These are phyloP conservation scores for Aspergillus tanneri DNA, from an alignment of 2,329 filamentous ascomycete genomes.

Conservation along the genomic window DNA sequence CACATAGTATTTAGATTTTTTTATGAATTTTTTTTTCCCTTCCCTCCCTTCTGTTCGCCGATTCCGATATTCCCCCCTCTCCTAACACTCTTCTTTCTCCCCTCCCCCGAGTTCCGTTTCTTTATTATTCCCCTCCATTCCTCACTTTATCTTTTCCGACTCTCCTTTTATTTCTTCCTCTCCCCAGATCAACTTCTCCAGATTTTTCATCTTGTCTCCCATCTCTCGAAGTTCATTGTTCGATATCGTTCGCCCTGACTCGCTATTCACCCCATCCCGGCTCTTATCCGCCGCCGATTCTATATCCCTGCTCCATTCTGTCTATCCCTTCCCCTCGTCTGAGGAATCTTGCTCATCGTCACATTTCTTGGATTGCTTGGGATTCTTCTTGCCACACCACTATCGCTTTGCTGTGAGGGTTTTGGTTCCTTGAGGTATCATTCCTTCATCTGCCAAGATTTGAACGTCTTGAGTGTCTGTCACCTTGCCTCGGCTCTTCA, in stretches of 20 bases:
- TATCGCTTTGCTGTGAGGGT: too few relatives aligned
- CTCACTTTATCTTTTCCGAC: conserved; percentile 18
- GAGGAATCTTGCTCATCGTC: conserved; percentile 5
- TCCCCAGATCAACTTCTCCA: conserved; percentile 30
- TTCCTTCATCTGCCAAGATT: conserved; percentile 15
- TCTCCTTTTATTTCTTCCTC: conserved; percentile 28
- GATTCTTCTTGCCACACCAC: neutral
- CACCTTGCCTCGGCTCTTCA: conserved; percentile 24
- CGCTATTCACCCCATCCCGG: conserved; percentile 1
- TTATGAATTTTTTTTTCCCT: conserved; percentile 15
- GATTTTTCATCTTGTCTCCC: conserved; percentile 25
- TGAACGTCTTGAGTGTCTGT: conserved; percentile 28
- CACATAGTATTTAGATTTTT: conserved; percentile 22
- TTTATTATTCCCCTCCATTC: conserved; percentile 27
- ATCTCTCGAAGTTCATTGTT: conserved; percentile 19
- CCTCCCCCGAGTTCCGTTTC: conserved; percentile 27
- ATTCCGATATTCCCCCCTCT: conserved; percentile 29
- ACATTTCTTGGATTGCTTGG: conserved; percentile 1
- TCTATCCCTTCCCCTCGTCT: neutral
- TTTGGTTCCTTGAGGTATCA: conserved; percentile 19
- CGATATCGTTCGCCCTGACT: conserved; percentile 14
- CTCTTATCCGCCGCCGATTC: neutral
- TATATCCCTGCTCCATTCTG: conserved; percentile 3
- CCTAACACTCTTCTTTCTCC: conserved; percentile 22
- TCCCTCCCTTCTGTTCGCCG: conserved; percentile 20